Evolutionary conservation across 805 yeast species (phyloP), one percentile per base, ranked within the genome.

Genomic region (Scheffersomyces coipomensis): DNA sequence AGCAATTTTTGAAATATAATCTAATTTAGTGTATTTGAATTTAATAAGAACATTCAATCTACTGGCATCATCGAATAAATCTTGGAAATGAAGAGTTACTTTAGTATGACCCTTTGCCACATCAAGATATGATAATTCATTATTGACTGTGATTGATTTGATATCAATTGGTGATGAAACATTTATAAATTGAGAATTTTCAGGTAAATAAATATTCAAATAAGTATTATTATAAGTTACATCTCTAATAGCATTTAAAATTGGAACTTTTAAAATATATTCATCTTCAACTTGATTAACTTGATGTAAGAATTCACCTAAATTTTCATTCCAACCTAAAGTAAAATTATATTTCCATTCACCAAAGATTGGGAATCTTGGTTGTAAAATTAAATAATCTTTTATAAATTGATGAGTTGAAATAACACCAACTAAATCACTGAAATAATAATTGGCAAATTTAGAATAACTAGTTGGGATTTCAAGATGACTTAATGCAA

Each of bases 331-430:
- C 96, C 96, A 93, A n/a, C 98, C 98, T 50, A 91, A 63, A 17
- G 98, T 93, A 72, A 88, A 93, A 65, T 91, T 88, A 65, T 88
- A 91, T 53, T 82, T 76, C 99, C 99, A 93, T 31, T 90, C 95
- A 35, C 99, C 99, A 63, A 88, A 86, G 5, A 93, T 60, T n/a
- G 99, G 99, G 70, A 72, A 93, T 60, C 99, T 77, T 40, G 98
- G 98, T 54, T 76, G 78, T 47, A 93, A 60, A 25, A 82, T 67
- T 34, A 88, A 64, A 44, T 66, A 63, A 31, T 73, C 62, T 30
- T 63, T 62, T 3, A 64, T 55, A 19, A 66, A 44, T 45, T 69
- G 68, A 35, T 85, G 83, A 3, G 97, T 86, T 5, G 96, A 83
- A 11, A 91, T 96, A 64, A 88, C 87, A 26, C 99, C 99, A 21